Conservation (phyloP, 768 basidiomycete genomes). For the Suillus spraguei region DNA sequence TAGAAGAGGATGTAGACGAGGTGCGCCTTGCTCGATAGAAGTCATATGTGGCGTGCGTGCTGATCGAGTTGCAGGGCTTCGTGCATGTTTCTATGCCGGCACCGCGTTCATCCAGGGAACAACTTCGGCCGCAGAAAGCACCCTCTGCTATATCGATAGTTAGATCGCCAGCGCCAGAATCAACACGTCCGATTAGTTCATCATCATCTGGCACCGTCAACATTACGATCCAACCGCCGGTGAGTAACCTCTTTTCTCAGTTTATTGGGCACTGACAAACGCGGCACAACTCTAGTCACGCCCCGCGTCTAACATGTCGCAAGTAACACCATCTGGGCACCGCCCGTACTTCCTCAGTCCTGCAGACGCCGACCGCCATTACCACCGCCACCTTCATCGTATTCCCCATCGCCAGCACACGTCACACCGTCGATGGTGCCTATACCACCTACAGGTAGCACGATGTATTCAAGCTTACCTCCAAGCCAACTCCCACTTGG, state of each 20-base stretch:
- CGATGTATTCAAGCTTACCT: constrained; percentile 29
- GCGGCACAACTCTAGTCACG: not conserved
- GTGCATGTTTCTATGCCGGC: constrained; percentile 38
- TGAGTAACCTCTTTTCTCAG: constrained; percentile 19
- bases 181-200: constrained; percentile 29
- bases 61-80: constrained; percentile 26
- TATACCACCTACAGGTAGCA: constrained; percentile 12
- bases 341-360: constrained; percentile 39
- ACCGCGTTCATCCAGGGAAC: constrained; percentile 28
- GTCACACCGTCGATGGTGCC: constrained; percentile 11
- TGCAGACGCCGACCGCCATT: constrained; percentile 41
- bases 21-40: constrained; percentile 20
- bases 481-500: constrained; percentile 37
- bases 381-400: constrained; percentile 27
- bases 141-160: not conserved
- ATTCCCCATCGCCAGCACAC: constrained; percentile 1
- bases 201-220: constrained; percentile 34
- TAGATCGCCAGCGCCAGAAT: constrained; percentile 5
- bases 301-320: constrained; percentile 36
- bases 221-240: constrained; percentile 36
- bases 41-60: not conserved
- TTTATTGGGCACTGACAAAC: not conserved
- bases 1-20: constrained; percentile 39
- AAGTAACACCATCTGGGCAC: constrained; percentile 24
- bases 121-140: constrained; percentile 12